Evolutionary conservation across 441 rosid genomes (phyloP).

Genomic region (Jatropha multifida): DNA sequence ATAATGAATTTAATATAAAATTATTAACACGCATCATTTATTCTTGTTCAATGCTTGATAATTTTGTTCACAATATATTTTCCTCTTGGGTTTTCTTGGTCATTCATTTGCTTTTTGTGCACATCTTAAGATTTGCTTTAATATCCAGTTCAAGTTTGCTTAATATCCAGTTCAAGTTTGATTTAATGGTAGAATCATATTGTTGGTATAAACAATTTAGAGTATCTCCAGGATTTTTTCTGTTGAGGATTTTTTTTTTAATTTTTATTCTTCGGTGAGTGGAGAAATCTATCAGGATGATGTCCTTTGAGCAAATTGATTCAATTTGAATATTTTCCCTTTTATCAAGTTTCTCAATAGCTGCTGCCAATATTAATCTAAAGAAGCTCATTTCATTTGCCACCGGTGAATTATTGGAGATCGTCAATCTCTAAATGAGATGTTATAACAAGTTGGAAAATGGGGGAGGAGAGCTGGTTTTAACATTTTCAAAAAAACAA

Average conservation of each 20-base stretch:
- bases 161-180: neutral
- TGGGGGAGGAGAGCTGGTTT: no score
- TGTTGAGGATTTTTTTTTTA: neutral
- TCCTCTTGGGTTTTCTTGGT: neutral
- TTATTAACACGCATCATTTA: neutral
- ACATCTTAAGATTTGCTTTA: no score
- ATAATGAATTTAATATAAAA: neutral
- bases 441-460: conserved; percentile 12
- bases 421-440: neutral
- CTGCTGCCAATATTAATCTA: neutral
- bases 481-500: no score
- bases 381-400: neutral
- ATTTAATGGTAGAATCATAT: neutral
- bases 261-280: no score
- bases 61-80: neutral
- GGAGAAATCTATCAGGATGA: neutral
- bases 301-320: neutral
- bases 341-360: neutral
- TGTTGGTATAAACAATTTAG: neutral
- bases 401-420: neutral
- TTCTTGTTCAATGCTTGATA: neutral
- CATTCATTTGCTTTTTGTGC: neutral
- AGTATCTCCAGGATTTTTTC: neutral
- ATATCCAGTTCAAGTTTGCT: neutral
- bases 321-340: neutral